Conservation (phyloP, 768 basidiomycete species). For the Phlebiopsis flavidoalba region DNA sequence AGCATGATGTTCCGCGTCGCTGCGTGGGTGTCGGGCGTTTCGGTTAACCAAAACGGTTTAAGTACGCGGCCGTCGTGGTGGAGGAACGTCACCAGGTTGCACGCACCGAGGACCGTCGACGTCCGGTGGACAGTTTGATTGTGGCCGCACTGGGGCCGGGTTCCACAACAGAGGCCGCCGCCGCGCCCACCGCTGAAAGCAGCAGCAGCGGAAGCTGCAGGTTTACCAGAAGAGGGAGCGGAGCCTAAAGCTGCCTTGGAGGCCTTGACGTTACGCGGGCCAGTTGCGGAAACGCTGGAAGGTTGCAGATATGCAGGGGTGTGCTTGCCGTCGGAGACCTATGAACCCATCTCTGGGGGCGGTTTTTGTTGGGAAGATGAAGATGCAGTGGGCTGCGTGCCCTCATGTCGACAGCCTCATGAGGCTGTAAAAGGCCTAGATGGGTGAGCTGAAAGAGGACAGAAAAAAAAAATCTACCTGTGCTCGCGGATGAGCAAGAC, state of each 20-base stretch:
- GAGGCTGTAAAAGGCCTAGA: neutral
- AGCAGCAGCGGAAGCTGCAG: neutral
- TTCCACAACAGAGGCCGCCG: slow-evolving; percentile 27
- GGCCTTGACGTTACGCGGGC: slow-evolving; percentile 38
- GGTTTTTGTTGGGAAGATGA: neutral
- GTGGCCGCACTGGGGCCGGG: slow-evolving; percentile 36
- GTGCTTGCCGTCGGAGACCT: slow-evolving; percentile 90
- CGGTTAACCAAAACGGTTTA: too few species aligned
- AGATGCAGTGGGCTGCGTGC: neutral
- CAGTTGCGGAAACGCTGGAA: slow-evolving; percentile 75
- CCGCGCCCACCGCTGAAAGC: slow-evolving; percentile 12
- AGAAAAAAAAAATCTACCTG: too few species aligned
- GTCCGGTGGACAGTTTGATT: slow-evolving; percentile 82
- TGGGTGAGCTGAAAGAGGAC: too few species aligned
- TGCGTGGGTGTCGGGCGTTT: slow-evolving; percentile 70
- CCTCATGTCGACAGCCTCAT: neutral
- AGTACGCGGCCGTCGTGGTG: slow-evolving; percentile 94
- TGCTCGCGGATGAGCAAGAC: neutral
- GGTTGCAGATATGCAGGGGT: slow-evolving; percentile 90
- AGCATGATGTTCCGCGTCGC: slow-evolving; percentile 84
- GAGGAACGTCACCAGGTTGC: slow-evolving; percentile 97
- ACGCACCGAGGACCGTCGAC: slow-evolving; percentile 81
- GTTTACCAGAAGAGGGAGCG: slow-evolving; percentile 7
- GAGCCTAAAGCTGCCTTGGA: slow-evolving; percentile 17
- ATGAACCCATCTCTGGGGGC: slow-evolving; percentile 83